Evolutionary conservation across 2,329 filamentous ascomycete species (phyloP).

Genomic region (Fusarium praegraminearum): DNA sequence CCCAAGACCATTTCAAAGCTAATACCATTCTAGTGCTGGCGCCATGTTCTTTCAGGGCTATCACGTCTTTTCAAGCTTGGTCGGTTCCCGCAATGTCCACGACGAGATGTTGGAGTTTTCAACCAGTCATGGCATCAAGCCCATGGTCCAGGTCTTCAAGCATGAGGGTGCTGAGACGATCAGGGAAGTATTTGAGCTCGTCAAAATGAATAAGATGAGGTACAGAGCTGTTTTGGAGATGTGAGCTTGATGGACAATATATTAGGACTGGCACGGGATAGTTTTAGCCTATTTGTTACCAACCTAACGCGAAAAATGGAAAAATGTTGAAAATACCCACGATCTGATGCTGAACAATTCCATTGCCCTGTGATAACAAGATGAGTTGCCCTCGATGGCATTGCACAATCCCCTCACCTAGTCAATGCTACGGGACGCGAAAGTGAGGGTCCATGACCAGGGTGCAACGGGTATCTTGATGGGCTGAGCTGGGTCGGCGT

Average conservation of each 20-base stretch:
- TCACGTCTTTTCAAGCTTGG: slow-evolving; percentile 9
- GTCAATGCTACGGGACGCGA: background rate
- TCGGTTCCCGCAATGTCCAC: slow-evolving; percentile 7
- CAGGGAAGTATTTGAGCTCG: background rate
- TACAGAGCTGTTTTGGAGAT: slow-evolving; percentile 18
- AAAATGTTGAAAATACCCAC: background rate
- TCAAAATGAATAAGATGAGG: slow-evolving; percentile 12
- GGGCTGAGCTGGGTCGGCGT: background rate
- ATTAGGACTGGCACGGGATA: background rate
- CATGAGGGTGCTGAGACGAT: slow-evolving; percentile 10
- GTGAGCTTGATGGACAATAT: background rate
- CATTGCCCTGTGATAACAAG: background rate
- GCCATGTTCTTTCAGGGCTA: slow-evolving; percentile 22
- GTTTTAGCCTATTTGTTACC: background rate
- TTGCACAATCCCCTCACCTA: too few relatives aligned
- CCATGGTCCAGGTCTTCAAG: slow-evolving; percentile 11
- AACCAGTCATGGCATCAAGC: background rate
- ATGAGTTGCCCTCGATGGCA: background rate
- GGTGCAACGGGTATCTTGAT: background rate
- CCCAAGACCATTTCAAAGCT: background rate
- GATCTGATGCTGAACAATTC: background rate
- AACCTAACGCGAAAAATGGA: too few relatives aligned
- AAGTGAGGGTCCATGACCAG: background rate
- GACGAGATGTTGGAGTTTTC: slow-evolving; percentile 21
- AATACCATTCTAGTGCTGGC: background rate